Base-by-base conservation (phyloP, 1,139 yeast genomes). In the Entelexis paramagnoliae region DNA sequence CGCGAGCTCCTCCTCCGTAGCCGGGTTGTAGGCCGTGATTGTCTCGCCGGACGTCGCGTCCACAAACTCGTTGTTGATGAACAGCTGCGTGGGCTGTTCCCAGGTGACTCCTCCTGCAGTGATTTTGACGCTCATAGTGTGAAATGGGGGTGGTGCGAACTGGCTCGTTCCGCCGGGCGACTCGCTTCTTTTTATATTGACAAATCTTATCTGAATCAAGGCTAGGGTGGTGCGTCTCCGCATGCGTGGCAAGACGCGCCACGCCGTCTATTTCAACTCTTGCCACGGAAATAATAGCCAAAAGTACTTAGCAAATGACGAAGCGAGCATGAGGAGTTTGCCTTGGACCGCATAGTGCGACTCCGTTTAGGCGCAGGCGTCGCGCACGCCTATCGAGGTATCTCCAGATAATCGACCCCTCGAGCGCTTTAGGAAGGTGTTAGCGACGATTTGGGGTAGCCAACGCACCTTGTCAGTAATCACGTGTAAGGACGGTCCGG, bases 1-100 rank as follows among this genome's bases (percentile, higher is more conserved):
- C 17, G 83, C 77, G 59, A 83, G 80, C 55, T 70, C 70, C 62
- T 82, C 78, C 19, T 82, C 89, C 22, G 89, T 83, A 30, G 80
- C 68, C 11, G 91, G 89, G 63, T 80, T 78, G 49, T 75, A 68
- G 2, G 82, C 74, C n/a, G 76, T 78, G 51, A 81, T 66, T 38
- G 75, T 74, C 56, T 73, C 69, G 9, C 79, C 78, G 10, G 75
- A 65, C 35, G 68, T 66, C 10, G 85, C 70, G n/a, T 65, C 60
- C 17, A 73, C 73, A 58, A 72, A 81, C 66, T 80, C 75, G 59
- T 81, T 80, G 68, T 80, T 75, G 66, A 80, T 79, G 68, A 79
- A 81, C 55, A 81, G 68, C 32, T 83, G 69, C 30, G 62, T 59
- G 49, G 63, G 63, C 57, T 59, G 62, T 36, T 59, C 58, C 55